phyloP scores from a whole-genome alignment of 345 rosid genomes.

The Syzygium oleosum region DNA sequence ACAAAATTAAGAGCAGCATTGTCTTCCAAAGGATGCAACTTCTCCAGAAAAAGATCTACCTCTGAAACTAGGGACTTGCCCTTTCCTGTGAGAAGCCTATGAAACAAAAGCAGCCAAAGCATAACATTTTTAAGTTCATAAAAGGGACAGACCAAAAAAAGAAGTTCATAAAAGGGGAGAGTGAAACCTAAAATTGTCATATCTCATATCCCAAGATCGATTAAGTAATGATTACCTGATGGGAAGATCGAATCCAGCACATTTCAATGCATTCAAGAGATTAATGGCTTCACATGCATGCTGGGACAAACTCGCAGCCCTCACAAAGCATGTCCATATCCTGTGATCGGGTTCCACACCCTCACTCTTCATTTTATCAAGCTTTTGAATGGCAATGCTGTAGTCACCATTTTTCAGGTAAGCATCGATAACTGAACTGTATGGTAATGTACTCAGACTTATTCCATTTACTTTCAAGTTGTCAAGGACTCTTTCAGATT shows the following conservation, averaged over 20 bases:
- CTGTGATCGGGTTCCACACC: constrained; percentile 80
- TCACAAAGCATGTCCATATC: constrained; percentile 91
- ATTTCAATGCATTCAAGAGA: constrained; percentile 58
- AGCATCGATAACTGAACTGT: constrained; percentile 85
- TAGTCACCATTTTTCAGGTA: constrained; percentile 72
- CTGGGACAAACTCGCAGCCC: constrained; percentile 74
- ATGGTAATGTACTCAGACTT: constrained; percentile 61
- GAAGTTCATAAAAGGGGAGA: not conserved
- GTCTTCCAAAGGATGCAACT: constrained; percentile 59
- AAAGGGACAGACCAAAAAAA: not conserved
- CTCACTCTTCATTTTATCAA: constrained; percentile 63
- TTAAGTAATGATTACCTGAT: constrained; percentile 41
- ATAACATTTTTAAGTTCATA: not conserved
- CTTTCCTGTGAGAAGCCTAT: constrained; percentile 64
- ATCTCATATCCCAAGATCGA: not conserved
- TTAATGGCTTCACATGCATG: constrained; percentile 42
- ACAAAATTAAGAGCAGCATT: constrained; percentile 85
- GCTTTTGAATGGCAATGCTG: constrained; percentile 58
- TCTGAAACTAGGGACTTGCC: constrained; percentile 50
- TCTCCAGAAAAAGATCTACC: constrained; percentile 57
- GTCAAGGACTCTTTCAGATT: constrained; percentile 73
- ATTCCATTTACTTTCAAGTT: constrained; percentile 62
- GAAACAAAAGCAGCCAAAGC: constrained; percentile 9
- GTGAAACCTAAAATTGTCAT: not conserved
- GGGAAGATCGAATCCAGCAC: constrained; percentile 78